Percentiles rank a stretch among this genome's conserved stretches.
phyloP scores from a whole-genome alignment of 2,329 filamentous ascomycete species.

The Ascochyta rabiei region DNA sequence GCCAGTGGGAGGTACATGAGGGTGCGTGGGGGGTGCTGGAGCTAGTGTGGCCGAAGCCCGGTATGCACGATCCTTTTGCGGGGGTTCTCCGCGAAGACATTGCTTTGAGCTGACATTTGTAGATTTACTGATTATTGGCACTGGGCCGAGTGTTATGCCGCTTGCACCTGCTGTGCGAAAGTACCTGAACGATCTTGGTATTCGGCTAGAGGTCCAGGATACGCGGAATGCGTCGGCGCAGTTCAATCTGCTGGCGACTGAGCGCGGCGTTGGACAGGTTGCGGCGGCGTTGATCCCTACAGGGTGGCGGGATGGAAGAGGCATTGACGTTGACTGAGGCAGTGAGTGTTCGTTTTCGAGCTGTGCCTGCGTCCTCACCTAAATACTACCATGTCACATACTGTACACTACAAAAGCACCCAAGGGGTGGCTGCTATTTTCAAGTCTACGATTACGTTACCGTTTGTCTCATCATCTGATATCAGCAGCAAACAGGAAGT shows the following conservation, averaged over 20 bases:
- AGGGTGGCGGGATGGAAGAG: constrained; percentile 68
- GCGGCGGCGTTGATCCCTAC: constrained; percentile 87
- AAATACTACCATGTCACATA: constrained; percentile 11
- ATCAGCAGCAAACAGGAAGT: background rate
- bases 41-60: constrained; percentile 85
- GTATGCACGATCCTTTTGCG: constrained; percentile 57
- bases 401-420: constrained; percentile 5
- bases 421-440: background rate
- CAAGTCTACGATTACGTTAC: background rate
- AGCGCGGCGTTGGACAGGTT: constrained; percentile 82
- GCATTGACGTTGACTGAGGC: constrained; percentile 11
- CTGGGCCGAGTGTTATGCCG: constrained; percentile 76
- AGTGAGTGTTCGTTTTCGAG: background rate
- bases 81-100: background rate
- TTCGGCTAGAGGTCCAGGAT: constrained; percentile 86
- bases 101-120: constrained; percentile 23
- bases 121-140: constrained; percentile 90
- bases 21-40: constrained; percentile 77
- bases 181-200: constrained; percentile 76
- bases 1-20: constrained; percentile 77
- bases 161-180: constrained; percentile 75
- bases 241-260: constrained; percentile 94
- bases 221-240: constrained; percentile 93
- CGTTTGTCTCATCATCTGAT: background rate
- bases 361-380: too few relatives aligned